Base-by-base conservation (phyloP, 2,329 filamentous ascomycete genomes). In the Pseudocercospora macadamiae region DNA sequence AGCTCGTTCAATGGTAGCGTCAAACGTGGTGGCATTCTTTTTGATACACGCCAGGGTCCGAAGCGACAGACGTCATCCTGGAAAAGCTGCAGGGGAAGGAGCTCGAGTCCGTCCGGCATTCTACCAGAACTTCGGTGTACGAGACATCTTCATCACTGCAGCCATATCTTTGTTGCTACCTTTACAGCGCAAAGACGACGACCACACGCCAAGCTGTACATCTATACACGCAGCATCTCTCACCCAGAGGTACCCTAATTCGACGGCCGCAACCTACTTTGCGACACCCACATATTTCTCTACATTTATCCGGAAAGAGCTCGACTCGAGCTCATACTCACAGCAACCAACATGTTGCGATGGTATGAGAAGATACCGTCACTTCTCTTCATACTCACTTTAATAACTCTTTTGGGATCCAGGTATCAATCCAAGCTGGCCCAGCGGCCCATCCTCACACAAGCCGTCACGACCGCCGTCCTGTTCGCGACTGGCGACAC, bases 401-500 rank as follows among this genome's bases (percentile, higher is more conserved):
- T 57, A 21, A 42, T 34, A 26, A 39, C 23, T n/a, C 7, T 18
- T 9, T 10, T n/a, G 37, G 21, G 49, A 16, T 28, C 8, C 67
- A 86, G 93, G 92, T 97, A 97, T 80, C 91, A 96, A 78, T 82
- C 86, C 72, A 89, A 86, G 76, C 82, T 97, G 73, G 88, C 89
- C 68, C 84, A 86, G 70, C 86, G 90, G 72, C 93, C 93, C 60
- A 81, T 97, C 68, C 85, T 97, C 71, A 97, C 93, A 9, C 91
- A 96, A 81, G 90, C 89, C 73, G 79, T 96, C 69, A 96, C 92
- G 57, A 97, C 93, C 36, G 89, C 91, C 49, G 84, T 97, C 60
- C 87, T 99, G 64, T 99, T 97, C 74, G 93, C 89, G 59, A 90
- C 92, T 12, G 95, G 95, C 70, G 95, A 99, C 78, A 82, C 89